phyloP scores from a whole-genome alignment of 345 rosid genomes.

The Xanthoceras sorbifolium region DNA sequence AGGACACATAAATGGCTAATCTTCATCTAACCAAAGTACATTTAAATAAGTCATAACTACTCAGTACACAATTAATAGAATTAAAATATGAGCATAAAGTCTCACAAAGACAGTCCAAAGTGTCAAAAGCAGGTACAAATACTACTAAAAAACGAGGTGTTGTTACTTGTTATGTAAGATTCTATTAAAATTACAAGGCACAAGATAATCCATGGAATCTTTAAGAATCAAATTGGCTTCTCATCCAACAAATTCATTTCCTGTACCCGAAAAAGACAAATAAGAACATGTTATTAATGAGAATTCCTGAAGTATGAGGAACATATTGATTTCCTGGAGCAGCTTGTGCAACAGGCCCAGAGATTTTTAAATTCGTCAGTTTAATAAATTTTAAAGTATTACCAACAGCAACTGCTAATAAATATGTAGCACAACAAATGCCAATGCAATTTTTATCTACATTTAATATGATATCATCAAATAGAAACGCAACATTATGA shows the following conservation, averaged over 20 bases:
- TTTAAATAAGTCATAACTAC: neutral
- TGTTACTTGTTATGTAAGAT: neutral
- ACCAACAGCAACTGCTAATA: neutral
- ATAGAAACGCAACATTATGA: neutral
- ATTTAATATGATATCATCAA: neutral
- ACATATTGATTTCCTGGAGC: neutral
- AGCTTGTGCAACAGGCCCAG: neutral
- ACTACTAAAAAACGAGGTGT: neutral
- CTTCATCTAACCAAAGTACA: neutral
- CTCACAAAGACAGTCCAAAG: neutral
- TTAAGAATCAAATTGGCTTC: neutral
- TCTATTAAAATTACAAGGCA: neutral
- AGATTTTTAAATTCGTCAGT: too few species aligned
- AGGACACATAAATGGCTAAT: neutral
- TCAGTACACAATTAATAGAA: neutral
- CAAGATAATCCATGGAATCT: neutral
- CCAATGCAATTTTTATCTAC: neutral
- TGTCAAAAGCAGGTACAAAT: neutral
- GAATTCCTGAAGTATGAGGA: neutral
- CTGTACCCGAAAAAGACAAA: too few species aligned
- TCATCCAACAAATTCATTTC: neutral
- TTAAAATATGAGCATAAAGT: neutral
- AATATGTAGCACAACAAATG: neutral
- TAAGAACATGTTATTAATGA: too few species aligned
- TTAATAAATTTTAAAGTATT: neutral